Percentiles rank a stretch among this genome's conserved stretches.
Evolutionary conservation across 352 stramenopile genomes (phyloP).

Genomic region (Pythium sp.): DNA sequence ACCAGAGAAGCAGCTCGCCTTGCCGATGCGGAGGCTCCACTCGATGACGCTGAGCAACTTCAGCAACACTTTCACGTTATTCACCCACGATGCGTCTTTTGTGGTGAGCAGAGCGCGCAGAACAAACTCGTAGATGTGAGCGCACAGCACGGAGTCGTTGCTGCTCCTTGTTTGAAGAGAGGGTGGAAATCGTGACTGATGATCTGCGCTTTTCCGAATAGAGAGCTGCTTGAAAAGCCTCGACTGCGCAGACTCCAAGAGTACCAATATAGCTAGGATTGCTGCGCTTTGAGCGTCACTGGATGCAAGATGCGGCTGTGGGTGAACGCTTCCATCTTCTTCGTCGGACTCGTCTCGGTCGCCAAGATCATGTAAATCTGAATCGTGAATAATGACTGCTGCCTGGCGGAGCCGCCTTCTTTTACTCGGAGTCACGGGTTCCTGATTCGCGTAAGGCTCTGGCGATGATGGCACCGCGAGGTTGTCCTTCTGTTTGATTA

Average conservation of each 20-base stretch:
- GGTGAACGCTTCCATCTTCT: background rate
- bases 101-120: conserved; percentile 27
- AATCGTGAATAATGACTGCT: background rate
- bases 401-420: conserved; percentile 17
- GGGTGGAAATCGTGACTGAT: background rate
- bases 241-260: conserved; percentile 38
- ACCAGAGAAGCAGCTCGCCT: conserved; percentile 22
- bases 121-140: conserved; percentile 7
- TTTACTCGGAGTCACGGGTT: conserved; percentile 10
- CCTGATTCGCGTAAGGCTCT: conserved; percentile 3
- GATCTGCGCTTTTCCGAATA: background rate
- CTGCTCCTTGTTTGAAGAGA: background rate
- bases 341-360: conserved; percentile 8
- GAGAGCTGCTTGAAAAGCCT: conserved; percentile 25
- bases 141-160: conserved; percentile 4
- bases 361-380: background rate
- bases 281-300: conserved; percentile 29
- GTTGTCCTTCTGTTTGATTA: background rate
- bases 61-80: conserved; percentile 29
- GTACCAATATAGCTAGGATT: conserved; percentile 30
- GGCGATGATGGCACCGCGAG: background rate
- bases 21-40: conserved; percentile 39
- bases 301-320: conserved; percentile 33
- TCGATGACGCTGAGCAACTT: conserved; percentile 52
- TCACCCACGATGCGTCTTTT: conserved; percentile 35